Evolutionary conservation across 192 early-diverging fungal species (phyloP).

Genomic region (Dispira simplex): DNA sequence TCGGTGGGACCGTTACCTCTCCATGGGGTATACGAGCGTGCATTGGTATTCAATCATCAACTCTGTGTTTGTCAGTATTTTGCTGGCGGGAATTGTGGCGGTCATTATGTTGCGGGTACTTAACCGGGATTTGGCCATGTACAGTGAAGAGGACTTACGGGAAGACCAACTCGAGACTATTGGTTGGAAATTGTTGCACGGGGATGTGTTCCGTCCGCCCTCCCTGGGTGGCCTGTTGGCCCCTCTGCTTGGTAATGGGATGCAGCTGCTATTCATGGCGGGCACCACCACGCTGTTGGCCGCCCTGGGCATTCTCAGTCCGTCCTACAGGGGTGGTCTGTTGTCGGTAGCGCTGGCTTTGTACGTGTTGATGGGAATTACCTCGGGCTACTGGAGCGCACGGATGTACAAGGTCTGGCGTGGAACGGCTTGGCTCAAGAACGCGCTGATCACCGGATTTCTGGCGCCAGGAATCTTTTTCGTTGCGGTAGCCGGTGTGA

Average conservation of each 20-base stretch:
- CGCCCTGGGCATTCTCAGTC: conserved; percentile 39
- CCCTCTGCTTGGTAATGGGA: conserved; percentile 52
- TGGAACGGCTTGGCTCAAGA: conserved; percentile 50
- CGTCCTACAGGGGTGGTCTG: conserved; percentile 47
- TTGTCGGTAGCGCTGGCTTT: conserved; percentile 32
- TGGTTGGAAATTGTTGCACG: conserved; percentile 64
- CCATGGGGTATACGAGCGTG: conserved; percentile 28
- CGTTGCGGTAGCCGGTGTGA: conserved; percentile 48
- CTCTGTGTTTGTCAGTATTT: conserved; percentile 43
- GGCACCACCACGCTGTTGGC: conserved; percentile 35
- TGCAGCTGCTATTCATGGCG: conserved; percentile 45
- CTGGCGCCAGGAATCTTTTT: conserved; percentile 44
- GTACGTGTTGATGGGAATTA: conserved; percentile 34
- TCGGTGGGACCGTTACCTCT: conserved; percentile 52
- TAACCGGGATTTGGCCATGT: conserved; percentile 36
- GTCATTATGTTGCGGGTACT: conserved; percentile 52
- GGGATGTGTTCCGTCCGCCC: conserved; percentile 62
- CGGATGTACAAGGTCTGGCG: conserved; percentile 56
- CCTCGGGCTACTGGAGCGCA: conserved; percentile 51
- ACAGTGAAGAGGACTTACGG: conserved; percentile 27
- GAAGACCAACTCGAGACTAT: conserved; percentile 52
- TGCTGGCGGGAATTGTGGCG: conserved; percentile 45
- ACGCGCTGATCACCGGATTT: conserved; percentile 42
- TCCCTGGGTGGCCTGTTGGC: conserved; percentile 44
- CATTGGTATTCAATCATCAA: conserved; percentile 62